Evolutionary conservation across 345 rosid genomes (phyloP).

Genomic region (Lepidium africanum): DNA sequence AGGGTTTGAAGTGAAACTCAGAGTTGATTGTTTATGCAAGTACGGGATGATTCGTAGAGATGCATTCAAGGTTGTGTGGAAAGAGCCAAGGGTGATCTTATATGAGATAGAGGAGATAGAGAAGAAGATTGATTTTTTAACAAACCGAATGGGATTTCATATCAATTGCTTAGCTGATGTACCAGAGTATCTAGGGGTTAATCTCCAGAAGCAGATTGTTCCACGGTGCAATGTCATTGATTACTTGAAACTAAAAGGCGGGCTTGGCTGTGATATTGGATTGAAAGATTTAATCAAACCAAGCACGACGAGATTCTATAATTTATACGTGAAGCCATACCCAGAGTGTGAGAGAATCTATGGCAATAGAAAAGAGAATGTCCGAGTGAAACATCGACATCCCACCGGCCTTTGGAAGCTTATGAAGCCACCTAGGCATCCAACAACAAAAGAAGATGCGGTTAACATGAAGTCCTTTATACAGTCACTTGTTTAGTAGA

Average conservation of each 20-base stretch:
- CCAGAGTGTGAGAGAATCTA: slow-evolving; percentile 75
- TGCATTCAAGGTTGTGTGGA: slow-evolving; percentile 71
- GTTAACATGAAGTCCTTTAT: slow-evolving; percentile 53
- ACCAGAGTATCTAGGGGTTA: slow-evolving; percentile 71
- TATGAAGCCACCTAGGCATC: slow-evolving; percentile 42
- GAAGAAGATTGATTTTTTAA: slow-evolving; percentile 62
- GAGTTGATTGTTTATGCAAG: slow-evolving; percentile 73
- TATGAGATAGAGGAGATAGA: slow-evolving; percentile 54
- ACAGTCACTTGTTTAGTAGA: slow-evolving; percentile 37
- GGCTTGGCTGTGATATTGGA: slow-evolving; percentile 56
- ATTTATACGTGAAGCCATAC: slow-evolving; percentile 76
- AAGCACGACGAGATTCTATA: slow-evolving; percentile 69
- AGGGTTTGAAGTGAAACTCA: slow-evolving; percentile 61
- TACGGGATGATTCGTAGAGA: slow-evolving; percentile 66
- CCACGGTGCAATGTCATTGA: slow-evolving; percentile 64
- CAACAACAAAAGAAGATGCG: slow-evolving; percentile 46
- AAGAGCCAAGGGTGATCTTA: slow-evolving; percentile 65
- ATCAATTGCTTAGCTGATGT: slow-evolving; percentile 55
- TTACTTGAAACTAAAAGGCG: slow-evolving; percentile 54
- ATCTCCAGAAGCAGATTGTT: slow-evolving; percentile 68
- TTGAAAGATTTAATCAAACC: slow-evolving; percentile 61
- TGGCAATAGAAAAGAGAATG: slow-evolving; percentile 44
- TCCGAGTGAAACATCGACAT: slow-evolving; percentile 30
- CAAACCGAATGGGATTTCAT: slow-evolving; percentile 40
- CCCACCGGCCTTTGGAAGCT: slow-evolving; percentile 68